phyloP scores from a whole-genome alignment of 2,329 filamentous ascomycete species.

The Aaosphaeria arxii region DNA sequence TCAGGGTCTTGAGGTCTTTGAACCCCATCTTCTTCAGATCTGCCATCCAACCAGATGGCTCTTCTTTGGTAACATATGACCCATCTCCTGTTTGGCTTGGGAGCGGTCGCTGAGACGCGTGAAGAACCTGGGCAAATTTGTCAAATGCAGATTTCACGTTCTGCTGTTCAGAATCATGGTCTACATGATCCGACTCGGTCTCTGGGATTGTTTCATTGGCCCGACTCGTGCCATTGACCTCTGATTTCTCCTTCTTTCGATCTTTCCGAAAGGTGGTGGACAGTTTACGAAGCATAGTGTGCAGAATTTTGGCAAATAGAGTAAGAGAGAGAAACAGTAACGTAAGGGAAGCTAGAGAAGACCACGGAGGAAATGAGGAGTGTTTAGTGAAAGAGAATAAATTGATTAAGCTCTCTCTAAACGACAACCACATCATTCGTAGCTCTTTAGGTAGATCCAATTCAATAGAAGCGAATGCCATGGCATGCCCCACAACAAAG shows the following conservation, averaged over 20 bases:
- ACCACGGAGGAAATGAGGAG: no score
- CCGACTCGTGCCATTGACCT: constrained; percentile 3
- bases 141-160: constrained; percentile 6
- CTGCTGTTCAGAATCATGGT: constrained; percentile 3
- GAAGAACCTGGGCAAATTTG: constrained; percentile 11
- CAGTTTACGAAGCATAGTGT: constrained; percentile 7
- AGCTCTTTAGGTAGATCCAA: no score
- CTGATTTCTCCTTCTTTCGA: constrained; percentile 10
- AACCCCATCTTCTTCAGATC: constrained; percentile 56
- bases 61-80: constrained; percentile 28
- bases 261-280: constrained; percentile 12
- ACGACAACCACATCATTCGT: no score
- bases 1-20: constrained; percentile 32
- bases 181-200: constrained; percentile 1
- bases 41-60: constrained; percentile 23
- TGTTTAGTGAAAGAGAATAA: no score
- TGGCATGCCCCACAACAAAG: no score
- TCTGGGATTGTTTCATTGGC: not conserved
- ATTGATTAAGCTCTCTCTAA: no score
- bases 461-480: no score
- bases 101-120: constrained; percentile 11
- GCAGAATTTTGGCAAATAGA: no score
- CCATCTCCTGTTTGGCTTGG: constrained; percentile 8
- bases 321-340: no score
- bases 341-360: no score